phyloP scores from a whole-genome alignment of 2,329 filamentous ascomycete species.

The Fusarium nanum region DNA sequence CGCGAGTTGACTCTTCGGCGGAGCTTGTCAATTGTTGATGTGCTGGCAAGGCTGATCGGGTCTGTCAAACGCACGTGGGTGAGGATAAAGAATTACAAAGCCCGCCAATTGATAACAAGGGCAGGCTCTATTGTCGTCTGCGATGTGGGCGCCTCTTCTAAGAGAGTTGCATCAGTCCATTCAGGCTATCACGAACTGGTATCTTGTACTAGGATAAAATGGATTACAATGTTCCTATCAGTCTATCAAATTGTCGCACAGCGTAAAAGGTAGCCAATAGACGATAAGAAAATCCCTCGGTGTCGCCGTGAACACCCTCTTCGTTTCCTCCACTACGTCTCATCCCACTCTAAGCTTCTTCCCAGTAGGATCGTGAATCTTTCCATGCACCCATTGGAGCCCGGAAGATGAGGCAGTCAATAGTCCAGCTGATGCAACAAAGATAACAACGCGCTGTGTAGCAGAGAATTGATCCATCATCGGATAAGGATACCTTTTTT shows the following conservation, averaged over 20 bases:
- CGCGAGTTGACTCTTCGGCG: background rate
- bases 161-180: background rate
- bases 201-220: background rate
- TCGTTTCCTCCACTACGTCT: background rate
- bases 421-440: slow-evolving; percentile 7
- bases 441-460: slow-evolving; percentile 4
- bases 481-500: slow-evolving; percentile 6
- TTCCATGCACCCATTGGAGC: slow-evolving; percentile 6
- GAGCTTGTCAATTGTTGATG: background rate
- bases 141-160: background rate
- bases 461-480: slow-evolving; percentile 18
- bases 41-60: background rate
- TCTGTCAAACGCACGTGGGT: background rate
- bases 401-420: background rate
- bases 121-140: background rate
- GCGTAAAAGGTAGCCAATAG: background rate
- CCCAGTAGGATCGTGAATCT: background rate
- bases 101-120: background rate
- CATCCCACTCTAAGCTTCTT: background rate
- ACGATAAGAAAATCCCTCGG: background rate
- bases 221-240: background rate
- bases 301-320: background rate
- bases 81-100: background rate
- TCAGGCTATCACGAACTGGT: background rate
- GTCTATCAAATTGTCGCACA: background rate